Percentiles rank a stretch among this genome's conserved stretches.
phyloP scores from a whole-genome alignment of 805 yeast species.

The Cyberlindnera xylosilytica region DNA sequence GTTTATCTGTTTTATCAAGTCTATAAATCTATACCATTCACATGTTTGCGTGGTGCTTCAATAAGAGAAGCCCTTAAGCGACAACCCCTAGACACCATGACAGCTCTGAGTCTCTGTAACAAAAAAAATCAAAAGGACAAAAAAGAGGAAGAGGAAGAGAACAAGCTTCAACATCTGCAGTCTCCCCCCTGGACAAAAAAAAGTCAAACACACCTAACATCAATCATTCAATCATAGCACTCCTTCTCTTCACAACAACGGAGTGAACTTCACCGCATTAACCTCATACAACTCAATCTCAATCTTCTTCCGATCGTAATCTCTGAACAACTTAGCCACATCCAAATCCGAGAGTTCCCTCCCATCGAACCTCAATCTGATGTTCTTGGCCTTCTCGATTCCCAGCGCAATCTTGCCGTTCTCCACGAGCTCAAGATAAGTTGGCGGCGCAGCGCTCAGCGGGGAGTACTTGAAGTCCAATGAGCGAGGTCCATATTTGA shows the following conservation, averaged over 20 bases:
- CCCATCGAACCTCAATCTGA: constrained; percentile 19
- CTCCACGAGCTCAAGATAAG: constrained; percentile 69
- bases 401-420: constrained; percentile 70
- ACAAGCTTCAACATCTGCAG: not conserved
- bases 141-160: not conserved
- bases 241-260: constrained; percentile 21
- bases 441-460: constrained; percentile 73
- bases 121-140: not conserved
- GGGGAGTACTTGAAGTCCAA: constrained; percentile 67
- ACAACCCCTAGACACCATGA: no score
- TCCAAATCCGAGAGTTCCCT: constrained; percentile 17
- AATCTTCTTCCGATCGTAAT: constrained; percentile 8
- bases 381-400: constrained; percentile 14
- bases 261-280: constrained; percentile 23
- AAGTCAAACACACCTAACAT: not conserved
- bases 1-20: not conserved
- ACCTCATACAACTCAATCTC: constrained; percentile 24
- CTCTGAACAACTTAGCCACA: constrained; percentile 22
- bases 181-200: no score
- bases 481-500: constrained; percentile 50
- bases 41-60: not conserved
- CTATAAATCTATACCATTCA: constrained; percentile 7
- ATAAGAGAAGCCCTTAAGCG: no score
- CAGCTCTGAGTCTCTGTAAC: no score
- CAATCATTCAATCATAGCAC: not conserved